Evolutionary conservation across 2,329 filamentous ascomycete genomes (phyloP).

Genomic region (Sordariomycetes sp.): DNA sequence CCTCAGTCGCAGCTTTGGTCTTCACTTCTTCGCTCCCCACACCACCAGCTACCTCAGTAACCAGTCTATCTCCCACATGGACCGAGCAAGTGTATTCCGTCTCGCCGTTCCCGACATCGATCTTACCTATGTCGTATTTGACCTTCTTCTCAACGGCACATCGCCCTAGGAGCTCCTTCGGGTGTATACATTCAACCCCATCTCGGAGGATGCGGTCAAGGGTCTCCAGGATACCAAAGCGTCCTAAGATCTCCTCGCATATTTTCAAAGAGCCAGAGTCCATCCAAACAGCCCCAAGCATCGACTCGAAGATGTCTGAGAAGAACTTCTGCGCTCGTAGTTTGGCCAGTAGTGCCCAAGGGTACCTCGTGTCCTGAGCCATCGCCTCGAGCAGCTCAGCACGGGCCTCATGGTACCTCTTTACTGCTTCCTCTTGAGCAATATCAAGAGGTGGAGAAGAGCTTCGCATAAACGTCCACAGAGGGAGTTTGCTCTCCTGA

Average conservation of each 20-base stretch:
- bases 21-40: slow-evolving; percentile 41
- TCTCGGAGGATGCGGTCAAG: slow-evolving; percentile 53
- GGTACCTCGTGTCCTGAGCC: slow-evolving; percentile 45
- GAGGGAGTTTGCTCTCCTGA: slow-evolving; percentile 22
- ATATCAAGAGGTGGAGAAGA: slow-evolving; percentile 34
- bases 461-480: slow-evolving; percentile 66
- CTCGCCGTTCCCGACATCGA: slow-evolving; percentile 10
- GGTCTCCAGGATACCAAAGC: slow-evolving; percentile 55
- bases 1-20: slow-evolving; percentile 45
- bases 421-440: slow-evolving; percentile 31
- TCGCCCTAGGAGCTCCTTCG: slow-evolving; percentile 60
- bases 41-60: slow-evolving; percentile 36
- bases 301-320: slow-evolving; percentile 73
- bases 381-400: slow-evolving; percentile 42
- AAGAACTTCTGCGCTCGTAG: slow-evolving; percentile 67
- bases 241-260: slow-evolving; percentile 52
- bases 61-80: slow-evolving; percentile 32
- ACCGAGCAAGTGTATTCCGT: slow-evolving; percentile 35
- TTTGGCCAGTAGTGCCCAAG: slow-evolving; percentile 64
- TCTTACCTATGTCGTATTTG: slow-evolving; percentile 35
- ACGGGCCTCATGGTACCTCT: slow-evolving; percentile 38
- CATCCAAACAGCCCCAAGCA: slow-evolving; percentile 76
- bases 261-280: slow-evolving; percentile 57
- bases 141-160: slow-evolving; percentile 44
- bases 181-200: slow-evolving; percentile 48